Percentiles rank a stretch among this genome's conserved stretches.
phyloP scores from a whole-genome alignment of 768 basidiomycete species.

The Pleurotus platypus region DNA sequence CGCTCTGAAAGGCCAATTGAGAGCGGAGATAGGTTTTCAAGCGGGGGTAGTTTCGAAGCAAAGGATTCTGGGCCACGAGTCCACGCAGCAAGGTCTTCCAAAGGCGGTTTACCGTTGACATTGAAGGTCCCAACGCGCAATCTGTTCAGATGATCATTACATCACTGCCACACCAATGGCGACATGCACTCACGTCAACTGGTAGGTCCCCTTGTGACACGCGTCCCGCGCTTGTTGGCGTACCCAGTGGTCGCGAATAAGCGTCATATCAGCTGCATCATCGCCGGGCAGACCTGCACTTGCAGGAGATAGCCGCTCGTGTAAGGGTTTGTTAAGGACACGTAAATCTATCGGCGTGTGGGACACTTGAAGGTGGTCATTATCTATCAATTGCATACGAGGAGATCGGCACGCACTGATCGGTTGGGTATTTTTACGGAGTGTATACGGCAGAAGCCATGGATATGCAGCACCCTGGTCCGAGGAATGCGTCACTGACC shows the following conservation, averaged over 20 bases:
- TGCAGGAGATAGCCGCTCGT: conserved; percentile 53
- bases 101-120: conserved; percentile 74
- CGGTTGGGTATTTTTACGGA: conserved; percentile 20
- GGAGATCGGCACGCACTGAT: conserved; percentile 20
- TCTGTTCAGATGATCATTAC: conserved; percentile 25
- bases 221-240: conserved; percentile 36
- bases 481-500: background rate
- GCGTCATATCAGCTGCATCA: conserved; percentile 52
- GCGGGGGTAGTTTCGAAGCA: conserved; percentile 21
- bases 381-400: background rate
- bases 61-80: conserved; percentile 28
- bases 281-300: conserved; percentile 61
- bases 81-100: conserved; percentile 71
- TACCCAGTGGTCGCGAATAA: conserved; percentile 67
- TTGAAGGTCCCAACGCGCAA: conserved; percentile 81
- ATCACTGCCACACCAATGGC: background rate
- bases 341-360: conserved; percentile 55
- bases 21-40: conserved; percentile 32
- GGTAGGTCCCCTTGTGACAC: conserved; percentile 23
- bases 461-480: conserved; percentile 13
- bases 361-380: conserved; percentile 28
- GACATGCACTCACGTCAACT: background rate
- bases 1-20: conserved; percentile 23
- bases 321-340: conserved; percentile 39
- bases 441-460: conserved; percentile 44